Conservation (phyloP, 352 stramenopile species). For the Pythium scleroteichum region DNA sequence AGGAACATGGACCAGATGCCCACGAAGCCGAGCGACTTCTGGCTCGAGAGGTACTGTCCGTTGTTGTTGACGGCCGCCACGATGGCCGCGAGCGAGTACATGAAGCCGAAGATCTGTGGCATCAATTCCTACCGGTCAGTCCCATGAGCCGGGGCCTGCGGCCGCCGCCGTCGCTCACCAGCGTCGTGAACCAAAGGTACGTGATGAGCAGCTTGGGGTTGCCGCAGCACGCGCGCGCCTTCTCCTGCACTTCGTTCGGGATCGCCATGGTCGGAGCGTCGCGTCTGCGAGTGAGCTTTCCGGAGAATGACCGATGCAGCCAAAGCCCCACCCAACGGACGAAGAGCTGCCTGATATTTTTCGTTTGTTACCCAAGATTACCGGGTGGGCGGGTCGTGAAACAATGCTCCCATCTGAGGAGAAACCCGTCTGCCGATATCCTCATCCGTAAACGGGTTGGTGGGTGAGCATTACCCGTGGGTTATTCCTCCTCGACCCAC, state of each 20-base stretch:
- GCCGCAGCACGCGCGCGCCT: conserved; percentile 69
- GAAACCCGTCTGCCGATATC: not conserved
- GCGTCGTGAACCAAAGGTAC: conserved; percentile 82
- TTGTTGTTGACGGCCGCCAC: conserved; percentile 83
- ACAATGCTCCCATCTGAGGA: not conserved
- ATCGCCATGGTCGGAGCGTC: conserved; percentile 55
- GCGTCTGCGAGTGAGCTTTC: too few species aligned
- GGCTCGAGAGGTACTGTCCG: conserved; percentile 56
- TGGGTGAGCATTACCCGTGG: too few species aligned
- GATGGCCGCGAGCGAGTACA: conserved; percentile 85
- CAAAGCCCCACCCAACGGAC: conserved; percentile 14
- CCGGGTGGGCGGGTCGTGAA: not conserved
- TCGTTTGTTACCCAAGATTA: conserved; percentile 18
- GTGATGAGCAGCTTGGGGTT: conserved; percentile 86
- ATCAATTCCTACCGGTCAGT: too few species aligned
- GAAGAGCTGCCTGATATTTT: conserved; percentile 17
- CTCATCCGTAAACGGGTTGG: not conserved
- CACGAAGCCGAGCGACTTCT: conserved; percentile 81
- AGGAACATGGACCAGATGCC: conserved; percentile 86
- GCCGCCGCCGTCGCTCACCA: conserved; percentile 35
- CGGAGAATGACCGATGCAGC: conserved; percentile 21
- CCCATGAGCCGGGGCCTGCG: too few species aligned
- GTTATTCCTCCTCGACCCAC: conserved; percentile 1
- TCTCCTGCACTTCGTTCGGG: conserved; percentile 51
- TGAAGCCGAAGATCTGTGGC: conserved; percentile 60